A percentile compares a stretch with the other conserved stretches of the same genome.
phyloP scores from a whole-genome alignment of 140 eudicot species.

The Anethum foeniculum region DNA sequence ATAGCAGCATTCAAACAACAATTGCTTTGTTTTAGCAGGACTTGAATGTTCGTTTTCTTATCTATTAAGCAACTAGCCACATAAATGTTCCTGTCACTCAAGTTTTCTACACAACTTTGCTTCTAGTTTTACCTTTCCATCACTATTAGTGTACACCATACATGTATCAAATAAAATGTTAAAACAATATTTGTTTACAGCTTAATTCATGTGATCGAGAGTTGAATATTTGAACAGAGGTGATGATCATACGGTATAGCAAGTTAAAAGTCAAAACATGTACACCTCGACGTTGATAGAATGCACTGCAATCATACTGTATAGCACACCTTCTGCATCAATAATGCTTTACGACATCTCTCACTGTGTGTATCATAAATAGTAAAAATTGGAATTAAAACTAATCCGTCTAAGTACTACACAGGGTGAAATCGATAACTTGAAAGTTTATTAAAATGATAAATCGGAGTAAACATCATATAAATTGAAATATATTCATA shows the following conservation, averaged over 20 bases:
- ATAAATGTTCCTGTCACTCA: neutral
- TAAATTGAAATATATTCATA: too few relatives aligned
- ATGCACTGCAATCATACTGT: neutral
- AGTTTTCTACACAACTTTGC: neutral
- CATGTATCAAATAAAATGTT: neutral
- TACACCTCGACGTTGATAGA: neutral
- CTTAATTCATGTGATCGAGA: neutral
- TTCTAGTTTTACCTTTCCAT: neutral
- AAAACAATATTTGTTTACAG: too few relatives aligned
- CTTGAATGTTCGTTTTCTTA: neutral
- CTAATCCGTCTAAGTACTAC: too few relatives aligned
- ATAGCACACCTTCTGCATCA: neutral
- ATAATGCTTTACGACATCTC: neutral
- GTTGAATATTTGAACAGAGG: neutral
- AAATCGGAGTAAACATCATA: too few relatives aligned
- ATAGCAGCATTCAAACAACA: neutral
- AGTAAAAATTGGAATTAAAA: too few relatives aligned
- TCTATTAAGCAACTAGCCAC: neutral
- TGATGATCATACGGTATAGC: neutral
- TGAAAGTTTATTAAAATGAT: too few relatives aligned
- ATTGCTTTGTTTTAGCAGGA: neutral
- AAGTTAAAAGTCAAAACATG: neutral
- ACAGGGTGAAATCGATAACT: too few relatives aligned
- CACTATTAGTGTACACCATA: neutral
- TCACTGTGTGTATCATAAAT: neutral